Percentiles rank a stretch among this genome's conserved stretches.
phyloP scores from a whole-genome alignment of 768 basidiomycete genomes.

The Thelephora aurantiotincta region DNA sequence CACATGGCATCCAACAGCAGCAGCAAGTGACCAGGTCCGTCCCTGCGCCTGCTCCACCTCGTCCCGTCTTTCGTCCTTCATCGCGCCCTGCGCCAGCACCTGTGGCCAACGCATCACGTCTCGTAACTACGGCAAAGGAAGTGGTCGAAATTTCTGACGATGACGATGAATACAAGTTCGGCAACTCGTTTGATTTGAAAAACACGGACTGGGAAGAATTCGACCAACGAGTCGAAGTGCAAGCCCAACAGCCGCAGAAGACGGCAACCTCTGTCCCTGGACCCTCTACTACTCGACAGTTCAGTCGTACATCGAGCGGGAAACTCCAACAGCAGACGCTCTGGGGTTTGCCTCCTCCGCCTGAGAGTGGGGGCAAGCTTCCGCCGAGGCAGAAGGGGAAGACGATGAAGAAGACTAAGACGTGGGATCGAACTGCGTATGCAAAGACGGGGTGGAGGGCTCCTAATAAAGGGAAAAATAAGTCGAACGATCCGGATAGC shows the following conservation, averaged over 20 bases:
- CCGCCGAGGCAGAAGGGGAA: conserved; percentile 5
- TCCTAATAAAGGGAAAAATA: conserved; percentile 33
- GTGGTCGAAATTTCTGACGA: too few relatives aligned
- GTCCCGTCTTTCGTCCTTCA: too few relatives aligned
- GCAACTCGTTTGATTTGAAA: too few relatives aligned
- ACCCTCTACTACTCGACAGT: background rate
- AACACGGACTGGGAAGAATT: background rate
- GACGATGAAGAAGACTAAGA: conserved; percentile 42
- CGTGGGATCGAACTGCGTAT: conserved; percentile 86
- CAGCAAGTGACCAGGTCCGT: too few relatives aligned
- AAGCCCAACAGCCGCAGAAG: background rate
- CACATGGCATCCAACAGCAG: too few relatives aligned
- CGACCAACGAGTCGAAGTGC: background rate
- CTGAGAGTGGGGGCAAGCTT: conserved; percentile 2
- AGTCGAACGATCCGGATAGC: conserved; percentile 32
- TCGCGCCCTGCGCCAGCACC: too few relatives aligned
- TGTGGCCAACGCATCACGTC: too few relatives aligned
- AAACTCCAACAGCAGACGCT: background rate
- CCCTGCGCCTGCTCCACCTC: too few relatives aligned
- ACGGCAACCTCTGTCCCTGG: background rate
- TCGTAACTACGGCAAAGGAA: too few relatives aligned
- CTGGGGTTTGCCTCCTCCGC: background rate
- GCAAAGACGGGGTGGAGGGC: conserved; percentile 64
- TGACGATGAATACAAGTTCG: too few relatives aligned
- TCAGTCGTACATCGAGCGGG: background rate